Evolutionary conservation across 176 grass and related monocot species (phyloP).

Genomic region (Panicum miliaceum): DNA sequence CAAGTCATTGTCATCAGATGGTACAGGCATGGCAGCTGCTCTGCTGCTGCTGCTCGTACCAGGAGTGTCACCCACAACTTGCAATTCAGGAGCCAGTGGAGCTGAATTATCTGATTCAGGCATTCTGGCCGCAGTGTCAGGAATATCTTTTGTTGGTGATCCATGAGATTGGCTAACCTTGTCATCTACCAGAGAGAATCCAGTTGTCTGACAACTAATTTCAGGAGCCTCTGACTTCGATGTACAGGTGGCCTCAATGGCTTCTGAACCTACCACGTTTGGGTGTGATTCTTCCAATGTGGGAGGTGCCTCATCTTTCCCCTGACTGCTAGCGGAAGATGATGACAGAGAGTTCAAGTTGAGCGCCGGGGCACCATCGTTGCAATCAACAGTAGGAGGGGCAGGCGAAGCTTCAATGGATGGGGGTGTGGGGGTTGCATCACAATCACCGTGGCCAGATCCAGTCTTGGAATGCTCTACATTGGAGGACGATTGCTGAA

Average conservation of each 20-base stretch:
- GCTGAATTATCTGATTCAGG: constrained; percentile 31
- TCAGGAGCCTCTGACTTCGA: constrained; percentile 28
- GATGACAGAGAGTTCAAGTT: constrained; percentile 62
- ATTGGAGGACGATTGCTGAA: constrained; percentile 40
- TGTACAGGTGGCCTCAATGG: constrained; percentile 21
- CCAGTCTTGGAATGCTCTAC: constrained; percentile 31
- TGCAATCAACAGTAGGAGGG: constrained; percentile 17
- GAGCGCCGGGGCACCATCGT: constrained; percentile 26
- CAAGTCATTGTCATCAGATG: constrained; percentile 20
- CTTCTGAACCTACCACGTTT: constrained; percentile 34
- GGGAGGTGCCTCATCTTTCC: constrained; percentile 22
- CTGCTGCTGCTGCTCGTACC: constrained; percentile 40
- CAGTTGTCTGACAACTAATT: constrained; percentile 34
- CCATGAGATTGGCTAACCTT: constrained; percentile 7
- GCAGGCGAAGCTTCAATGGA: constrained; percentile 27
- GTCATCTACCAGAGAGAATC: constrained; percentile 16
- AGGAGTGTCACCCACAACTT: constrained; percentile 40
- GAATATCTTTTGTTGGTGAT: constrained; percentile 23
- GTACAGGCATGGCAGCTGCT: constrained; percentile 9
- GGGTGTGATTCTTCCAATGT: constrained; percentile 44
- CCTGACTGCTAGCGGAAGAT: constrained; percentile 44
- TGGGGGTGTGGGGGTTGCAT: constrained; percentile 28
- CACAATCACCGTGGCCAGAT: constrained; percentile 27
- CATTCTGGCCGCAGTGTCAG: constrained; percentile 20
- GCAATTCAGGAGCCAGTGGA: constrained; percentile 29